These are phyloP conservation scores for Boletus rubropictus DNA, from an alignment of 768 basidiomycete species.

Conservation along the genomic window DNA sequence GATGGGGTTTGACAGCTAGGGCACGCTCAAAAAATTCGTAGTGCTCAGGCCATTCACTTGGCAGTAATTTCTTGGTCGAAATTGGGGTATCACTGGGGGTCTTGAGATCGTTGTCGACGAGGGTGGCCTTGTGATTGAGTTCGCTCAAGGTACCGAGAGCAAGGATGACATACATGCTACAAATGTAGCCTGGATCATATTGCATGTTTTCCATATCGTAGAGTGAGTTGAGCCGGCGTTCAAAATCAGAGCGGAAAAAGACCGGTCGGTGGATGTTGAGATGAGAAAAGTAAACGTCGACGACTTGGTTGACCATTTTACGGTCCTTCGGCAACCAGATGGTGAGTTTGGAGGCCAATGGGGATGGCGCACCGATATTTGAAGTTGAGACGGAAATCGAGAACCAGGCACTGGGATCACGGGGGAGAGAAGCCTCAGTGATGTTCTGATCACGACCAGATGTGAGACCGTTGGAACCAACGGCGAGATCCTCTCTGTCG, in stretches of 20 bases:
- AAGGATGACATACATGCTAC: constrained; percentile 69
- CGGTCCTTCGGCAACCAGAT: constrained; percentile 78
- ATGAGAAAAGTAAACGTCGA: constrained; percentile 67
- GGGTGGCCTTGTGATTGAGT: constrained; percentile 63
- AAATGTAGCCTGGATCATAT: constrained; percentile 73
- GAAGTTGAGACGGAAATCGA: constrained; percentile 48
- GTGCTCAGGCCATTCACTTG: constrained; percentile 64
- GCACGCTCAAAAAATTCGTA: constrained; percentile 83
- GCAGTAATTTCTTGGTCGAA: constrained; percentile 55
- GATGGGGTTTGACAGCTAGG: constrained; percentile 70
- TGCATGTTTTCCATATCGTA: constrained; percentile 51
- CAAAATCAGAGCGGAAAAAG: constrained; percentile 63
- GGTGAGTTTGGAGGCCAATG: constrained; percentile 28
- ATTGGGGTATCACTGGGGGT: constrained; percentile 30
- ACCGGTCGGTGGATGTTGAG: constrained; percentile 81
- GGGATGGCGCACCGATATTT: constrained; percentile 23
- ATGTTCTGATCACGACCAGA: constrained; percentile 63
- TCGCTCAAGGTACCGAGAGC: constrained; percentile 81
- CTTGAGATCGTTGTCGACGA: constrained; percentile 42
- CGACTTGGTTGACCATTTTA: constrained; percentile 52
- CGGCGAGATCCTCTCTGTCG: constrained; percentile 72
- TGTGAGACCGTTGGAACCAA: constrained; percentile 64
- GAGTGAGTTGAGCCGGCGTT: constrained; percentile 55
- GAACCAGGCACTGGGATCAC: constrained; percentile 59
- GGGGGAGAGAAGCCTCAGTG: constrained; percentile 50